These are phyloP conservation scores for Rhinocladiella mackenziei DNA, from an alignment of 2,329 filamentous ascomycete genomes.

Conservation along the genomic window DNA sequence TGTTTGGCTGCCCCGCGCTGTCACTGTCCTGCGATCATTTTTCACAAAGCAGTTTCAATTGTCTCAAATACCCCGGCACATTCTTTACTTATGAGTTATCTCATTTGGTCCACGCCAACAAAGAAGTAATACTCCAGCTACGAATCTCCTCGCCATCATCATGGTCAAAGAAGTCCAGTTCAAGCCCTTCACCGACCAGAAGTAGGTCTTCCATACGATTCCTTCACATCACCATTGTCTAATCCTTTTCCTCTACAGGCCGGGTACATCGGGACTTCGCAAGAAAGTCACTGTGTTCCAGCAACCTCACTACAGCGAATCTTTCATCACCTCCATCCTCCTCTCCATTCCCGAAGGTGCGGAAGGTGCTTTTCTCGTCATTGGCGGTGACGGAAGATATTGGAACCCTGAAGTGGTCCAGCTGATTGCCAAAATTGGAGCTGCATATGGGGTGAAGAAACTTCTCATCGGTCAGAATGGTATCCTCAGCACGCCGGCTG, in stretches of 20 bases:
- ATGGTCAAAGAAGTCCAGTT: slow-evolving; percentile 70
- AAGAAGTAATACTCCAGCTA: no score
- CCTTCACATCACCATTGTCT: slow-evolving; percentile 5
- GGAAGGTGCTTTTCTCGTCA: slow-evolving; percentile 84
- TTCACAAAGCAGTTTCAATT: no score
- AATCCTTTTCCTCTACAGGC: slow-evolving; percentile 28
- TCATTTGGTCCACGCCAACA: no score
- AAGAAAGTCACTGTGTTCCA: slow-evolving; percentile 99
- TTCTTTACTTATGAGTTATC: no score
- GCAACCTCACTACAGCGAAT: slow-evolving; percentile 89
- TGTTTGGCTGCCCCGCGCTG: no score
- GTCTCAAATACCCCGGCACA: no score
- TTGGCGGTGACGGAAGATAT: slow-evolving; percentile 94
- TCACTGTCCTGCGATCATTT: no score
- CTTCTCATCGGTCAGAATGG: slow-evolving; percentile 92
- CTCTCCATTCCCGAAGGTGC: slow-evolving; percentile 94
- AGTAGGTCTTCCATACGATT: slow-evolving; percentile 62
- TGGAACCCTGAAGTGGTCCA: slow-evolving; percentile 97
- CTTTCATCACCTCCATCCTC: slow-evolving; percentile 90
- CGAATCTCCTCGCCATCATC: not conserved
- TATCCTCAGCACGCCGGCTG: slow-evolving; percentile 93
- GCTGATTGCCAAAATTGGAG: slow-evolving; percentile 93
- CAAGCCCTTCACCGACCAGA: slow-evolving; percentile 89
- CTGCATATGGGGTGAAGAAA: slow-evolving; percentile 98
- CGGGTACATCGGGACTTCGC: slow-evolving; percentile 81